Percentiles rank a stretch among this genome's conserved stretches.
Evolutionary conservation across 345 rosid genomes (phyloP).

Genomic region (Hypericum perforatum): DNA sequence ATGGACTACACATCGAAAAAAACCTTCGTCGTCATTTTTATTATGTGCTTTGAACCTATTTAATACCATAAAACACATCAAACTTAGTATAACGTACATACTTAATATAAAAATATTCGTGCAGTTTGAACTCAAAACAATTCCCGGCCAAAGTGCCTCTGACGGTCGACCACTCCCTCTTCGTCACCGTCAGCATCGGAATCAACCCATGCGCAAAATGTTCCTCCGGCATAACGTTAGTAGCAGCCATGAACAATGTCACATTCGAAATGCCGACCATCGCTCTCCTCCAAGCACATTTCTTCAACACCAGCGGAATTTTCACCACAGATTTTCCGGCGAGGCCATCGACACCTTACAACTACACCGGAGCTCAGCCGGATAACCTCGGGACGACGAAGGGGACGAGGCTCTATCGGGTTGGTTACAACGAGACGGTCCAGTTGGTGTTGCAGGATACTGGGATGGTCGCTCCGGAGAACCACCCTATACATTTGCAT

Average conservation of each 20-base stretch:
- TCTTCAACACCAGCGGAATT: background rate
- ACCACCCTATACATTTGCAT: conserved; percentile 1
- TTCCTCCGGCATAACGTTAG: background rate
- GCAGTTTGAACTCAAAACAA: background rate
- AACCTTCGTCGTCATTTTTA: no score
- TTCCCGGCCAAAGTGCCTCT: conserved; percentile 1
- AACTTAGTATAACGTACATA: no score
- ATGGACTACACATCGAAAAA: no score
- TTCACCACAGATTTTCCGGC: conserved; percentile 2
- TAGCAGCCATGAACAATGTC: background rate
- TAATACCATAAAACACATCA: no score
- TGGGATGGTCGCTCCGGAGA: background rate
- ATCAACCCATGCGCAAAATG: background rate
- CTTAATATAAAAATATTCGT: no score
- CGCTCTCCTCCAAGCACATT: conserved; percentile 3
- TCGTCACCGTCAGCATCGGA: background rate
- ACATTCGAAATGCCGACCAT: background rate
- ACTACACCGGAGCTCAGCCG: background rate
- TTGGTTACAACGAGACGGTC: background rate
- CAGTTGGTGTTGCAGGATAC: background rate
- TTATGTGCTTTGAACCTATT: no score
- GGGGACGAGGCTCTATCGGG: background rate
- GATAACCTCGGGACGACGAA: background rate
- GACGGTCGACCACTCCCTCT: conserved; percentile 4
- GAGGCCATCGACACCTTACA: background rate